Base-by-base conservation (phyloP, 768 basidiomycete species). In the Amanita fuliginea region DNA sequence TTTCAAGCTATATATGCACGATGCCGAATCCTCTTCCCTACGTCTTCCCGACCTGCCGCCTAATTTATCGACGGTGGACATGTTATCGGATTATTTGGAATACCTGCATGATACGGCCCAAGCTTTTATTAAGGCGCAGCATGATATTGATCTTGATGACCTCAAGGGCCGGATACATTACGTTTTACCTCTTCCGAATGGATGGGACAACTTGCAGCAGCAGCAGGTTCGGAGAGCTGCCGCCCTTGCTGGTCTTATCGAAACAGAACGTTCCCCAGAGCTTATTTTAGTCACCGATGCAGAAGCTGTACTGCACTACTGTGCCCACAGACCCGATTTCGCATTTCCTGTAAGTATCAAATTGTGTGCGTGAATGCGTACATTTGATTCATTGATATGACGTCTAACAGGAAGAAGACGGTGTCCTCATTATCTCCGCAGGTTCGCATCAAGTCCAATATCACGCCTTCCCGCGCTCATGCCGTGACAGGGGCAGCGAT, bases 71-170 rank as follows among this genome's bases (percentile, higher is more conserved):
- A 66, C 68, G 1, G 51, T 69, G 1, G 62, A 73, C 18, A 55
- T 80, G 19, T 67, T 77, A n/a, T 58, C 66, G 0, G 78, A 80
- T 53, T 80, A 77, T 46, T 55, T 79, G 51, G 54, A 47, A 18
- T 80, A 80, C 53, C 61, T 81, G 3, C 69, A 65, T 35, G 35
- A 62, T 3, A 76, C 76, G 46, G 67, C 71, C 0, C 64, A 60
- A 39, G 60, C 57, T 3, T 80, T 74, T 49, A 78, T 81, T 42
- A 57, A 62, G 26, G 73, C 78, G 19, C 66, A 69, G 2, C 72
- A 75, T 37, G 28, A 41, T 32, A 41, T 48, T 41, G 47, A 48
- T 30, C 36, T 48, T 14, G 36, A 28, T 4, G 24, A 39, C 24
- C 39, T 48, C 11, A 48, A 48, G 21, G 47, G 47, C 24, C 39